Evolutionary conservation across 768 basidiomycete genomes (phyloP).

Genomic region (Porphyrellus cyaneotinctus): DNA sequence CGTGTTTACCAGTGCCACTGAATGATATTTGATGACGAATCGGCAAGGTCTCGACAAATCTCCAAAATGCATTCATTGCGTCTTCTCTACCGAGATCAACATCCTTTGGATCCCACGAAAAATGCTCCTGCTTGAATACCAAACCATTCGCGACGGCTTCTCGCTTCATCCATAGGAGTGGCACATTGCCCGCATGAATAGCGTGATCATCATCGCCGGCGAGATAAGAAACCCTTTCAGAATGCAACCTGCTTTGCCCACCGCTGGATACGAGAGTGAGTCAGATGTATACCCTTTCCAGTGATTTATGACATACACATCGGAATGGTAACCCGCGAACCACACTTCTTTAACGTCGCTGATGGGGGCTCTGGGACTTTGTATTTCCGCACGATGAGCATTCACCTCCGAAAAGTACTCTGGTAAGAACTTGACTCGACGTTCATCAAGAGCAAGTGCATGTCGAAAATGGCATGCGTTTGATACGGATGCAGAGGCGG

Average conservation of each 20-base stretch:
- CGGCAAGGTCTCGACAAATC: not conserved
- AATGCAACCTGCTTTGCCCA: not conserved
- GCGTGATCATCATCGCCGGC: not conserved
- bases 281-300: not conserved
- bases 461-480: constrained; percentile 13
- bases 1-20: constrained; percentile 3
- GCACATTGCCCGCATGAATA: not conserved
- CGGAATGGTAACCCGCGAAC: constrained; percentile 8
- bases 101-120: constrained; percentile 2
- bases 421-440: constrained; percentile 10
- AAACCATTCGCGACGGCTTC: constrained; percentile 6
- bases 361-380: not conserved
- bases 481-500: constrained; percentile 1
- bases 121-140: not conserved
- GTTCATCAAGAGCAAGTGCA: constrained; percentile 7
- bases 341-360: constrained; percentile 10
- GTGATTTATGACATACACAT: not conserved
- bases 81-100: not conserved
- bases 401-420: constrained; percentile 12
- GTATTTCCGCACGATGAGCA: not conserved
- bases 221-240: no score
- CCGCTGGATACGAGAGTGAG: not conserved
- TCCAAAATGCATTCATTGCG: not conserved
- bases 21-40: constrained; percentile 6
- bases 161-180: constrained; percentile 7